Evolutionary conservation across 768 basidiomycete genomes (phyloP), one percentile per base, ranked within the genome.

Genomic region (Hydnomerulius pinastri): DNA sequence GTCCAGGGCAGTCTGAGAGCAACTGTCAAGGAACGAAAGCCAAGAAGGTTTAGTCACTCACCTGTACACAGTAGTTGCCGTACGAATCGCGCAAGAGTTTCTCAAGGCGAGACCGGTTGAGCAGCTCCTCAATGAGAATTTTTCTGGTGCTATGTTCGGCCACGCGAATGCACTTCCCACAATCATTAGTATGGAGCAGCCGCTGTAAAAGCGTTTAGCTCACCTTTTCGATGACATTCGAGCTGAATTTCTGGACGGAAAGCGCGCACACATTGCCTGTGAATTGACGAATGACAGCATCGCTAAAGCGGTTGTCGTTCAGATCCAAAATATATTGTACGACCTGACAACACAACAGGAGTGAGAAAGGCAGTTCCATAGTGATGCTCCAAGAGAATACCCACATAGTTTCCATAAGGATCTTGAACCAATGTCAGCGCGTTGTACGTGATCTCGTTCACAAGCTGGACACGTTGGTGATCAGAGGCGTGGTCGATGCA

Each of bases 401-500:
- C 63, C 54, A 88, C 90, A 64, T 93, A 94, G 74, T 94, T 93
- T 63, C 91, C 91, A 55, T 90, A 93, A 35, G 96, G 96, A 68
- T 98, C 96, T 73, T 98, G 96, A 20, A 99, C 97, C 50, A 99
- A 81, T 4, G 95, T 98, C 56, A 99, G 79, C 2, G 95, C 95
- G 61, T 98, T 95, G 76, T 90, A 98, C 12, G 96, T 98, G 71
- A 99, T 99, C 77, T 99, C 97, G 53, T 92, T 95, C 48, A 99
- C 97, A 32, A 99, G 82, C 71, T 98, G 97, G 50, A 95, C 77
- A 36, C 96, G 87, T 65, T 99, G 97, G 49, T 87, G 82, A 58
- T 98, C 94, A 4, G 94, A 94, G 0, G 97, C 97, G 63, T 99
- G 97, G 65, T 99, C 97, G 62, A 99, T 91, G 71, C 95, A 98